Conservation (phyloP, 2,329 filamentous ascomycete species). For the Colletotrichum caudatum region DNA sequence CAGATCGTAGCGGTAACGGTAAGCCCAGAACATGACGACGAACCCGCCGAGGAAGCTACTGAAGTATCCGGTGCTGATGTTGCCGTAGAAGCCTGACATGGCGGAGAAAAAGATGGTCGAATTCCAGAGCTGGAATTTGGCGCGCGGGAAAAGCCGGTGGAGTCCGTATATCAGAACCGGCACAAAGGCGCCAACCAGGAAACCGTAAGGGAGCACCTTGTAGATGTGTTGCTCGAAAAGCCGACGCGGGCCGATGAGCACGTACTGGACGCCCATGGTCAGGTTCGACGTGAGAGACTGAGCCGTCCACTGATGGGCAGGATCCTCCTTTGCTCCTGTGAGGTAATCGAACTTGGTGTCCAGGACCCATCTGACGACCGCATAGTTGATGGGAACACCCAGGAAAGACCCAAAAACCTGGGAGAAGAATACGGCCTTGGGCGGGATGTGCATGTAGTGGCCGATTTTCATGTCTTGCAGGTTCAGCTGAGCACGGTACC, state of each 20-base stretch:
- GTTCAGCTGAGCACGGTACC: conserved; percentile 69
- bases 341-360: conserved; percentile 68
- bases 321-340: conserved; percentile 62
- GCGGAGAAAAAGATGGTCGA: conserved; percentile 72
- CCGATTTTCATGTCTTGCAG: conserved; percentile 64
- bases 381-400: conserved; percentile 72
- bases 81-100: conserved; percentile 69
- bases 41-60: conserved; percentile 70
- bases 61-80: conserved; percentile 70
- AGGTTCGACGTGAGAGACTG: conserved; percentile 64
- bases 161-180: conserved; percentile 63
- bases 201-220: conserved; percentile 63
- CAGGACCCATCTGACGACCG: conserved; percentile 70
- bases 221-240: conserved; percentile 64
- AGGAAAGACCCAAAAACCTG: conserved; percentile 70
- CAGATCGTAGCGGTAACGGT: conserved; percentile 65
- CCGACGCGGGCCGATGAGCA: conserved; percentile 59
- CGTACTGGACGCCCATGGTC: conserved; percentile 70
- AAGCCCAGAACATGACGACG: conserved; percentile 70
- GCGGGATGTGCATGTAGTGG: conserved; percentile 67
- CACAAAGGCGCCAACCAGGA: conserved; percentile 61
- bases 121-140: conserved; percentile 69
- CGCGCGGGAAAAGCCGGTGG: conserved; percentile 64
- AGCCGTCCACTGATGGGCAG: conserved; percentile 71
- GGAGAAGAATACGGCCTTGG: conserved; percentile 69